A percentile compares a stretch with the other conserved stretches of the same genome.
Conservation (phyloP, 108 stramenopile species). For the Cylindrotheca closterium region DNA sequence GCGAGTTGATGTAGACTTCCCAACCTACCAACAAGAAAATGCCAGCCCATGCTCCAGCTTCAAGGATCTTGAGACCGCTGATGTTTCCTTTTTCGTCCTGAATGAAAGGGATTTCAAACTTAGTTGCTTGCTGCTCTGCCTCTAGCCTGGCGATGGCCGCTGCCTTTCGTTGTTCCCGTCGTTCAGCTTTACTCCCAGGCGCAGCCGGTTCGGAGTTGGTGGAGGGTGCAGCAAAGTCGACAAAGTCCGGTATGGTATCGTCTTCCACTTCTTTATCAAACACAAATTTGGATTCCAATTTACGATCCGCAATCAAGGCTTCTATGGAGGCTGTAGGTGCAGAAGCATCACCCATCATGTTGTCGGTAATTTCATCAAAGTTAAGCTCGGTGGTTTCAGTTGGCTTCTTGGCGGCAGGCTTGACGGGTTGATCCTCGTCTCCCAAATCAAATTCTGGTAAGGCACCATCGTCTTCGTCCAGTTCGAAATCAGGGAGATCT, state of each 20-base stretch:
- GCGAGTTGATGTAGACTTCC: slow-evolving; percentile 89
- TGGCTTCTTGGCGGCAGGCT: slow-evolving; percentile 12
- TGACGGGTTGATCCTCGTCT: slow-evolving; percentile 42
- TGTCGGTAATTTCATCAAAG: slow-evolving; percentile 24
- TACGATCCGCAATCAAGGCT: slow-evolving; percentile 49
- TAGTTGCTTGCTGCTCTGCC: slow-evolving; percentile 31
- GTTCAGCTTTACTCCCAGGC: slow-evolving; percentile 62
- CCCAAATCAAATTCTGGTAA: slow-evolving; percentile 79
- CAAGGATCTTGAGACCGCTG: slow-evolving; percentile 32
- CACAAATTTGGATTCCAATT: slow-evolving; percentile 50
- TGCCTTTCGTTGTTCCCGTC: slow-evolving; percentile 47
- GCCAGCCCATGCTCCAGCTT: slow-evolving; percentile 65
- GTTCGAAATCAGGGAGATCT: too few relatives aligned
- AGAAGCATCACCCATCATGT: slow-evolving; percentile 36
- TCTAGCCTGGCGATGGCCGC: slow-evolving; percentile 42
- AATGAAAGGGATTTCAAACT: slow-evolving; percentile 28
- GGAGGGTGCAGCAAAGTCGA: slow-evolving; percentile 35
- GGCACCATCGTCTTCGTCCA: slow-evolving; percentile 15
- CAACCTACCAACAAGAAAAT: slow-evolving; percentile 77
- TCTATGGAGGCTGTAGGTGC: slow-evolving; percentile 25
- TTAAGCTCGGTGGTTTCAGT: slow-evolving; percentile 2
- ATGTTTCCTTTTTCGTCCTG: slow-evolving; percentile 39
- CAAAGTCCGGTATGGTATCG: slow-evolving; percentile 59
- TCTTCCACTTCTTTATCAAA: slow-evolving; percentile 43
- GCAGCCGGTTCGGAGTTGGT: slow-evolving; percentile 18